Conservation (phyloP, 73 alveolate genomes). For the Paramecium bursaria region DNA sequence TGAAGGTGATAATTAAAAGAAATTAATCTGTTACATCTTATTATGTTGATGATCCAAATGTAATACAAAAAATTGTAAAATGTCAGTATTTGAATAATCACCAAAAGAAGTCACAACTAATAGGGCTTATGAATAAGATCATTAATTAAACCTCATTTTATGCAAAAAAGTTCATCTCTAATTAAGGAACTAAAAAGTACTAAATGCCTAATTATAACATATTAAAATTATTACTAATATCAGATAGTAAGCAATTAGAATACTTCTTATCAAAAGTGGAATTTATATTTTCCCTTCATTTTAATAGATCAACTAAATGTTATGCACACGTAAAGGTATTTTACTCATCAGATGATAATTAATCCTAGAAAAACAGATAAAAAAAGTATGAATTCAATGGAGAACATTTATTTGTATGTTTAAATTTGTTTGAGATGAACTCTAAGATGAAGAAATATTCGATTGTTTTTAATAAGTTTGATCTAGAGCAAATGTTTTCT, state of each 20-base stretch:
- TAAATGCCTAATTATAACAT: conserved; percentile 35
- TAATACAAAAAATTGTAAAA: too few species aligned
- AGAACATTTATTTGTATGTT: conserved; percentile 29
- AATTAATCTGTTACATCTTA: too few species aligned
- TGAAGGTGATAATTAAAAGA: too few species aligned
- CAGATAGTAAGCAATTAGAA: neutral
- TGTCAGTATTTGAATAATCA: too few species aligned
- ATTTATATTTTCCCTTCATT: neutral
- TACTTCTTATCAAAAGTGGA: conserved; percentile 6
- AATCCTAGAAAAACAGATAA: neutral
- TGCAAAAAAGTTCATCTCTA: neutral
- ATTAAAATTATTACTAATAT: neutral
- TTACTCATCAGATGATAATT: neutral
- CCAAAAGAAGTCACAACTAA: too few species aligned
- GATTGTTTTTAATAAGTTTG: conserved; percentile 28
- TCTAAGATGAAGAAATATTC: conserved; percentile 33
- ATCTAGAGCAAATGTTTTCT: conserved; percentile 13
- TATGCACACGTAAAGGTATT: conserved; percentile 47
- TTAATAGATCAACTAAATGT: conserved; percentile 33
- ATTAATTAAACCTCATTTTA: conserved; percentile 27
- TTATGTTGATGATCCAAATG: too few species aligned
- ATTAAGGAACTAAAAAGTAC: neutral
- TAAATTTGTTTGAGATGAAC: conserved; percentile 21
- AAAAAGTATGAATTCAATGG: conserved; percentile 16
- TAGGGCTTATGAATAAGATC: too few species aligned